Base-by-base conservation (phyloP, 169 alveolate species). In the Plasmodium berghei region DNA sequence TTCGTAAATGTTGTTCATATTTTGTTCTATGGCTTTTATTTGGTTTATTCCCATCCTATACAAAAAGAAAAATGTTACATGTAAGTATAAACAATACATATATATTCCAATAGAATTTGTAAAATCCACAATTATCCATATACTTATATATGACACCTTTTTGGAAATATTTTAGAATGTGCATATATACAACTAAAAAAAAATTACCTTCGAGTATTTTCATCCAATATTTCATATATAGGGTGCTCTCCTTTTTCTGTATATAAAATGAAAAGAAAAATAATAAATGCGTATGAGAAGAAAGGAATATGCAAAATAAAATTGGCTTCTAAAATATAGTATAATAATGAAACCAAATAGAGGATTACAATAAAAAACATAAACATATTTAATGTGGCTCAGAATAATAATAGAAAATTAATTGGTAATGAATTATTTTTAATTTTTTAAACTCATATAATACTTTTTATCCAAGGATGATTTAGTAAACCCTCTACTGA, bases 381-480 rank as follows among this genome's bases (percentile, higher is more conserved):
- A 58, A 58, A 58, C 8, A 1, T 0, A 34, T 34, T 34, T 34
- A 14, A 16, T 5, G 0, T 0, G 46, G 9, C 12, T 5, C 6
- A n/a, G 0, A 14, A 61, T n/a, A 22, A 18, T 2, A 22, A 22
- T 61, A 52, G 2, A 52, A 52, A 52, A 34, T 34, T 34, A 1
- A 34, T 34, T 34, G 42, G 8, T 34, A 34, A 34, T 34, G 0
- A 34, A 34, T 34, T 34, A 34, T 34, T 34, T 34, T 34, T 34
- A 34, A 34, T 34, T 34, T 34, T 34, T 34, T 34, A 34, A 34
- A 4, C 42, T 34, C 42, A 34, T 34, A 16, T 16, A 52, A 18
- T 42, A 86, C 91, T 87, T 40, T 22, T 63, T 34, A 86, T 70
- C 91, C 91, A 86, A 1, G 91, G 87, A 86, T 86, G 91, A 6